Evolutionary conservation across 306 rosid genomes (phyloP).

Genomic region (Trichosanthes truncata): DNA sequence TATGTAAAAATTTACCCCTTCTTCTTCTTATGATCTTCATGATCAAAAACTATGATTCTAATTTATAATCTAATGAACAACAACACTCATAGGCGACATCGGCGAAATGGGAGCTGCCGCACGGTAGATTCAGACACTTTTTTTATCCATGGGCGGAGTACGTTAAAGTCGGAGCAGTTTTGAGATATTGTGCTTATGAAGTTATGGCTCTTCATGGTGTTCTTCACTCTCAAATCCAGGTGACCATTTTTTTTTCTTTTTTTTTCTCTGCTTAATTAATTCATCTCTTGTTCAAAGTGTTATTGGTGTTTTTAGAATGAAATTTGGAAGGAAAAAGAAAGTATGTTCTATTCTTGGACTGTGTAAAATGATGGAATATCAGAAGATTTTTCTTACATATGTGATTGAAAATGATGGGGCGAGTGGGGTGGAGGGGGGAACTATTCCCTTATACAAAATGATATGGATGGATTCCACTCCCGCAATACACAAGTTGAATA

Average conservation of each 20-base stretch:
- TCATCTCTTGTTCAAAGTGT: background rate
- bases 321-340: background rate
- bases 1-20: background rate
- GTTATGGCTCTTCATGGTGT: constrained; percentile 75
- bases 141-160: constrained; percentile 69
- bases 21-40: too few species aligned
- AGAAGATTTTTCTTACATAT: background rate
- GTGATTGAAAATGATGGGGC: background rate
- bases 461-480: background rate
- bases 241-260: background rate
- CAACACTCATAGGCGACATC: constrained; percentile 29
- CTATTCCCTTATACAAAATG: background rate
- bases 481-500: too few species aligned
- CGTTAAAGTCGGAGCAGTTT: constrained; percentile 53
- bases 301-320: background rate
- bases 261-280: background rate
- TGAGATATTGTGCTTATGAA: constrained; percentile 57
- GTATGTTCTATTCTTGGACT: background rate
- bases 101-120: constrained; percentile 90
- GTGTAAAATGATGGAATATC: background rate
- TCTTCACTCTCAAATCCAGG: constrained; percentile 75
- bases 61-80: too few species aligned
- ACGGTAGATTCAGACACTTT: constrained; percentile 57
- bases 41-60: too few species aligned
- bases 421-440: background rate